Base-by-base conservation (phyloP, 2,329 filamentous ascomycete species). In the Fusarium sp. region DNA sequence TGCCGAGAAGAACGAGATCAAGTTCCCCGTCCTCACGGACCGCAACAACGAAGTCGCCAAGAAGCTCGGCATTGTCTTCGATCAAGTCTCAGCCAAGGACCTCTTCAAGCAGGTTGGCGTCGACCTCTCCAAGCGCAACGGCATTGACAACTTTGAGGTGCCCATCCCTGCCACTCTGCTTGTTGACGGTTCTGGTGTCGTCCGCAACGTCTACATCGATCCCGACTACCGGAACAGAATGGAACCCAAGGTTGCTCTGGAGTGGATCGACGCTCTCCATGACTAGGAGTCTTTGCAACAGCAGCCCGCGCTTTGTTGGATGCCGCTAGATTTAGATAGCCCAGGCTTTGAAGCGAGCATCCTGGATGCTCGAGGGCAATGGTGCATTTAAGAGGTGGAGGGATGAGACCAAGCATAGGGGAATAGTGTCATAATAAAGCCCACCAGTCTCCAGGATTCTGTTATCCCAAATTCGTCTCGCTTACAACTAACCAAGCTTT, bases 1-100 rank as follows among this genome's bases (percentile, higher is more conserved):
- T 6, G 71, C 75, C 6, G 83, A 85, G 76, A 86, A 86, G 79
- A 78, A 83, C 35, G 81, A 78, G 9, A 76, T 86, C 14, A 75
- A 80, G 66, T 86, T 84, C 62, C 75, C 79, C 0, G 84, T 86
- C 3, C 77, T 86, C 6, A 83, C 83, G 2, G 85, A 86, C 67
- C 72, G 79, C 4, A 80, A 79, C 4, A 82, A 84, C 64, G 73
- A 73, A 27, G 74, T 83, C 66, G 83, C 84, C 2, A 74, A 73
- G 22, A 64, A 83, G 72, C 74, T 85, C 11, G 82, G 83, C 5
- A 81, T 85, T 52, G 69, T 84, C 7, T 84, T 77, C 66, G 62
- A 75, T 16, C 77, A 81, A 68, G 76, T 79, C 78, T 82, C 7
- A 37, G 67, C 5, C 50, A 84, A 59, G 63, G 77, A 34, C 58